Evolutionary conservation across 129 eudicot species (phyloP), one percentile per base, ranked within the genome.

Genomic region (Lactuca sativa): DNA sequence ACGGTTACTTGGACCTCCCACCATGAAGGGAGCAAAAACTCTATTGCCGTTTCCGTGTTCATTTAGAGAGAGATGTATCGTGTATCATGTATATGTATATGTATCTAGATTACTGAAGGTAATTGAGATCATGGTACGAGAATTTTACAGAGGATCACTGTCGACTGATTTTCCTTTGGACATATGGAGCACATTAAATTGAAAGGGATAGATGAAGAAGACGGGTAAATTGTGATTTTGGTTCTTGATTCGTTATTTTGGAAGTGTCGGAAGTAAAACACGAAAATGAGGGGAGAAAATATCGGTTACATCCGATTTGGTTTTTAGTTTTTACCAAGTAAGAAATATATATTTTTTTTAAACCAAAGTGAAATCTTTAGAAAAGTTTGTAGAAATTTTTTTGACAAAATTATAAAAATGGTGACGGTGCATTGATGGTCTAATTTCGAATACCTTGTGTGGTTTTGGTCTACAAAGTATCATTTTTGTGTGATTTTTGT

Each of bases 1-100:
- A 88, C 62, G 47, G 85, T 75, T 33, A 88, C 87, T 69, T 85
- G 82, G 38, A 88, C 75, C 85, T 88, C 96, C 96, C 89, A 85
- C 89, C 84, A 88, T 18, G 96, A 81, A 18, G 96, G 96, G 56
- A 88, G 16, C 31, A 88, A 54, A 6, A 74, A 67, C 9, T 83
- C 79, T 5, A 80, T 3, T 9, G 72, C 64, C 57, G 70, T 33
- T 18, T 77, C 77, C 43, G 72, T 44, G 66, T 81, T 75, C 86
- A 84, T 82, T 64, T 64, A 62, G 58, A 67, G 76, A n/a, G 76
- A 34, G 51, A 15, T 61, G 66, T 61, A n/a, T 61, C 40, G 4
- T 57, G 36, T 57, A 11, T 58, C 38, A 12, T 57, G 62, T 57
- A 11, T 57, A 47, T 47, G 52, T 6, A 56, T 15, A 12, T 34